Evolutionary conservation across 1,139 yeast genomes (phyloP).

Genomic region (Yamadazyma songkhlaensis): DNA sequence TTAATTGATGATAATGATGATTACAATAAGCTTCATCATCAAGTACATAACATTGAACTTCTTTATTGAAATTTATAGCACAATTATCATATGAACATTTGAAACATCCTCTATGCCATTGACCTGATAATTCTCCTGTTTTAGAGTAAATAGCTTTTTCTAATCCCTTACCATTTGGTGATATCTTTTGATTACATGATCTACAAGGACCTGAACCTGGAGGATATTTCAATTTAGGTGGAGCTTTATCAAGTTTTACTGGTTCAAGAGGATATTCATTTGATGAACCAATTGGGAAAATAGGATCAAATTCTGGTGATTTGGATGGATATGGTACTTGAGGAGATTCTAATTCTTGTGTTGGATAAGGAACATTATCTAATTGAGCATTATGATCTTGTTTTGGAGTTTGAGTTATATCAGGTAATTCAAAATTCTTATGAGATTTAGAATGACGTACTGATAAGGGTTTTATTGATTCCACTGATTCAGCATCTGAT

Average conservation of each 20-base stretch:
- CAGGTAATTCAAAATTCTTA: constrained; percentile 14
- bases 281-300: background rate
- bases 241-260: constrained; percentile 4
- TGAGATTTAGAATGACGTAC: constrained; percentile 19
- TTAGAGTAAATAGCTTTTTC: constrained; percentile 61
- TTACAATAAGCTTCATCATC: constrained; percentile 81
- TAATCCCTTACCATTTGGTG: constrained; percentile 46
- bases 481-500: constrained; percentile 19
- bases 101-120: constrained; percentile 92
- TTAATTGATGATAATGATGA: constrained; percentile 73
- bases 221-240: constrained; percentile 26
- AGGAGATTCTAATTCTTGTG: constrained; percentile 1
- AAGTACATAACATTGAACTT: constrained; percentile 73
- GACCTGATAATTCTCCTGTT: constrained; percentile 82
- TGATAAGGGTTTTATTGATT: constrained; percentile 24
- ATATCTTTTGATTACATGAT: constrained; percentile 49
- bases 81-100: constrained; percentile 59
- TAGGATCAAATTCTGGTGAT: constrained; percentile 4
- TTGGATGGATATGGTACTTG: constrained; percentile 1
- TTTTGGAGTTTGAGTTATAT: constrained; percentile 15
- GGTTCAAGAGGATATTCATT: constrained; percentile 2
- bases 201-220: constrained; percentile 80
- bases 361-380: background rate
- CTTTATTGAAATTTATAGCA: constrained; percentile 50
- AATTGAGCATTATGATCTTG: too few relatives aligned